A percentile compares a stretch with the other conserved stretches of the same genome.
These are phyloP conservation scores for Tubosaeta brunneosetosa DNA, from an alignment of 768 basidiomycete genomes.

Conservation along the genomic window DNA sequence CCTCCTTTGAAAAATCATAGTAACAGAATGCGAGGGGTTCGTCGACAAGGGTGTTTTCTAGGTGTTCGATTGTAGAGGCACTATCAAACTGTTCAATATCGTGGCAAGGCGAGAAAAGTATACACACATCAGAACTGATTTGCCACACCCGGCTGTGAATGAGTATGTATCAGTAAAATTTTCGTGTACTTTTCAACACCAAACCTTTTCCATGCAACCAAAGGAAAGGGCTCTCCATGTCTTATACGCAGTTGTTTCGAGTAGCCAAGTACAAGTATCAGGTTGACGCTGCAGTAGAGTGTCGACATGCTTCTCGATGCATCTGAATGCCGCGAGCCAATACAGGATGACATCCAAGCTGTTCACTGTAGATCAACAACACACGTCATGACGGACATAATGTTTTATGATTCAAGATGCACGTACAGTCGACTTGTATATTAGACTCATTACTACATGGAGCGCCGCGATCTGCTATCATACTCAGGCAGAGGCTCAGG, in stretches of 20 bases:
- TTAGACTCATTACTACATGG: neutral
- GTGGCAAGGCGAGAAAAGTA: no score
- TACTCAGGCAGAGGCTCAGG: neutral
- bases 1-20: neutral
- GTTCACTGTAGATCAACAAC: neutral
- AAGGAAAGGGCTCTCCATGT: neutral
- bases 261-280: neutral
- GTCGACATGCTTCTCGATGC: neutral
- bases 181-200: neutral
- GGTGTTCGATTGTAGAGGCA: neutral
- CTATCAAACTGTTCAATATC: neutral
- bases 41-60: neutral
- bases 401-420: neutral
- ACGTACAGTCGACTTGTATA: neutral
- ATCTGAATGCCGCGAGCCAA: neutral
- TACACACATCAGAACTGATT: neutral
- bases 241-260: neutral
- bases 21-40: neutral
- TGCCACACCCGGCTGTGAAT: neutral
- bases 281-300: neutral
- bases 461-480: neutral
- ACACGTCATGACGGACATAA: neutral
- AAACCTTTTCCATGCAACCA: slow-evolving; percentile 3
- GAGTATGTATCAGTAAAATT: neutral
- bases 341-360: neutral